Conservation (phyloP, 176 grass and related monocot species). For the Zea luxurians region DNA sequence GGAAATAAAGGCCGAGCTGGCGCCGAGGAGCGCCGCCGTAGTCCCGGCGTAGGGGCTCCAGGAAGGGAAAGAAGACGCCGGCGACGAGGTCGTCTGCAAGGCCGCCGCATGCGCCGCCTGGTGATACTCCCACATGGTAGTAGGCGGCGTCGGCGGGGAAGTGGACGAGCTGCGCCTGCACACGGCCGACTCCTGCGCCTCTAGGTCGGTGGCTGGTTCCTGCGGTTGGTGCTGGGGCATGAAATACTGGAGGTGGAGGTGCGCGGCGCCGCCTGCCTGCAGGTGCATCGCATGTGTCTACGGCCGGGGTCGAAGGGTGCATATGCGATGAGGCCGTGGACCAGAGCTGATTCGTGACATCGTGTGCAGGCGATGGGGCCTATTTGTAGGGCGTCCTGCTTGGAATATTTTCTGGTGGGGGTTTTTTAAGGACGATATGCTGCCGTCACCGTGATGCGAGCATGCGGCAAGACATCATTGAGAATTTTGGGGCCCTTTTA, state of each 20-base stretch:
- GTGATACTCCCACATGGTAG: constrained; percentile 55
- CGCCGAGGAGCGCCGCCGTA: constrained; percentile 33
- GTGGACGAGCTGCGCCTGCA: constrained; percentile 31
- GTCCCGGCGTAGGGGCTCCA: constrained; percentile 38
- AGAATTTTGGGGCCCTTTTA: constrained; percentile 32
- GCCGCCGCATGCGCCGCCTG: constrained; percentile 29
- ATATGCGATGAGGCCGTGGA: constrained; percentile 42
- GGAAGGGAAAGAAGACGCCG: constrained; percentile 27
- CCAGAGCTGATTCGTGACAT: constrained; percentile 19
- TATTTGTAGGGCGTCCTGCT: constrained; percentile 45
- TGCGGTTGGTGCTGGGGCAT: constrained; percentile 44
- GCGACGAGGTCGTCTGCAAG: constrained; percentile 27
- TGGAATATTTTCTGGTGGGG: constrained; percentile 23
- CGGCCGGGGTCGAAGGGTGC: constrained; percentile 5
- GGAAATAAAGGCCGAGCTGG: constrained; percentile 20
- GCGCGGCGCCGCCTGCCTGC: constrained; percentile 34
- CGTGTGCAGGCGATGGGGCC: constrained; percentile 32
- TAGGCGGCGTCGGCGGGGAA: constrained; percentile 25
- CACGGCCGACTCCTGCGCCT: constrained; percentile 17
- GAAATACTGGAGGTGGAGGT: constrained; percentile 51
- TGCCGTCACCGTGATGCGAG: constrained; percentile 46
- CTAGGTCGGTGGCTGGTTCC: constrained; percentile 12
- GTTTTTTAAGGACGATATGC: constrained; percentile 40
- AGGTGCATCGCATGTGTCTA: constrained; percentile 57
- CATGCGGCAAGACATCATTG: constrained; percentile 56